Evolutionary conservation across 108 stramenopile species (phyloP), one percentile per base, ranked within the genome.

Genomic region (Fragilariopsis cylindrus): DNA sequence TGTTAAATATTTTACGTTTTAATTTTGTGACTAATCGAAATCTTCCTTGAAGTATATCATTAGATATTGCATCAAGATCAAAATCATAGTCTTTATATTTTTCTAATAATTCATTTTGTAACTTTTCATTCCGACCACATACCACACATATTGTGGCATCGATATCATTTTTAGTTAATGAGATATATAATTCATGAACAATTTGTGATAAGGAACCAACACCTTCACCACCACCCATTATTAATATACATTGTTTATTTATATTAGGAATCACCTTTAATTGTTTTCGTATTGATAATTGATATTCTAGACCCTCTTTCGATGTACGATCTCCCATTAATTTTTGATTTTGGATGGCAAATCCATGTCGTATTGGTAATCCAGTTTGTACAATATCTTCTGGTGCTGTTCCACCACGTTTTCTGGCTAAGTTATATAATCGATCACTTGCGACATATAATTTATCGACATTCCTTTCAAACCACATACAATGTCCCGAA

Each of bases 161-260:
- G 21, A 93, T 83, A 47, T 89, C 88, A 42, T 81, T 62, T 9
- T 58, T 79, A 3, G 72, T 74, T 11, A 93, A 62, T 60, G 86
- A 71, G 3, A 73, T 63, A 68, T 87, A 93, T 43, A 94, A 40
- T 63, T 87, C 76, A 60, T 96, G 82, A 0, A 96, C 96, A 78
- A 97, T 96, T 30, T 86, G 81, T 3, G 81, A 79, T 48, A 97
- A 77, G 0, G 84, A 82, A 0, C 97, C 98, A 1, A 97, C 94
- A 5, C 97, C 98, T 78, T 98, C 98, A 30, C 97, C 98, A 7
- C 98, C 98, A 8, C 98, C 97, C 92, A 97, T 96, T 54, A 98
- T 88, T 41, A 97, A 72, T 13, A 96, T 85, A 82, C 94, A 80
- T 69, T 87, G 86, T 49, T 84, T 88, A 30, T 30, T 30, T 1